Percentiles rank a stretch among this genome's conserved stretches.
phyloP scores from a whole-genome alignment of 2,329 filamentous ascomycete genomes.

The Penicillium sp. region DNA sequence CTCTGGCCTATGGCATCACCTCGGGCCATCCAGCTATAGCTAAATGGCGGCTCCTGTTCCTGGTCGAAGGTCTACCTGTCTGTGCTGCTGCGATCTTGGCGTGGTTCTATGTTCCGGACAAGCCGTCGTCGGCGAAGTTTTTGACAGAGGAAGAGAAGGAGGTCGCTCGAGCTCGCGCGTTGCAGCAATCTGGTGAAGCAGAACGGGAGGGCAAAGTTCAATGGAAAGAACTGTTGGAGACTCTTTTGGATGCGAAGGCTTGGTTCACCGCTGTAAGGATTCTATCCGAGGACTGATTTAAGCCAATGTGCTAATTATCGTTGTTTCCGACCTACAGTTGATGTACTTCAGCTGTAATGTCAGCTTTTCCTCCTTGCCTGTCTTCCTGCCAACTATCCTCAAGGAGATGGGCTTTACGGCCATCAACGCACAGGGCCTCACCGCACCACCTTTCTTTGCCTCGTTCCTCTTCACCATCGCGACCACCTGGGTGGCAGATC shows the following conservation, averaged over 20 bases:
- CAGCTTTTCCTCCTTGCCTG: constrained; percentile 65
- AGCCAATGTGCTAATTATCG: neutral
- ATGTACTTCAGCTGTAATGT: constrained; percentile 66
- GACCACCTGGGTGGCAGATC: constrained; percentile 67
- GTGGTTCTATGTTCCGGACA: constrained; percentile 58
- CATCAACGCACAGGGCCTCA: constrained; percentile 70
- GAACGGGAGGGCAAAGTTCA: constrained; percentile 45
- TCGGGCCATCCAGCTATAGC: constrained; percentile 58
- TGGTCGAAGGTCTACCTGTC: constrained; percentile 66
- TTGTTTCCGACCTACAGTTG: constrained; percentile 26
- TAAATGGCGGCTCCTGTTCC: constrained; percentile 66
- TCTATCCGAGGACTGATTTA: neutral
- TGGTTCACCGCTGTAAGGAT: constrained; percentile 50
- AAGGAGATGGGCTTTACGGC: constrained; percentile 67
- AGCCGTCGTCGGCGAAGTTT: constrained; percentile 55
- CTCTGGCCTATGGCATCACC: constrained; percentile 66
- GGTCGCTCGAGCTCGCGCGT: constrained; percentile 56
- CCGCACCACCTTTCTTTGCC: constrained; percentile 70
- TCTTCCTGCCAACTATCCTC: constrained; percentile 66
- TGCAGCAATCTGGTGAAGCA: constrained; percentile 56
- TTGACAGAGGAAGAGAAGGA: constrained; percentile 60
- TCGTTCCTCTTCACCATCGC: constrained; percentile 64
- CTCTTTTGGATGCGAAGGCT: constrained; percentile 48
- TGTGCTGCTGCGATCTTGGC: constrained; percentile 56
- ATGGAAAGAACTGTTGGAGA: constrained; percentile 50